These are phyloP conservation scores for Oenanthe javanica DNA, from an alignment of 140 eudicot genomes.

Conservation along the genomic window DNA sequence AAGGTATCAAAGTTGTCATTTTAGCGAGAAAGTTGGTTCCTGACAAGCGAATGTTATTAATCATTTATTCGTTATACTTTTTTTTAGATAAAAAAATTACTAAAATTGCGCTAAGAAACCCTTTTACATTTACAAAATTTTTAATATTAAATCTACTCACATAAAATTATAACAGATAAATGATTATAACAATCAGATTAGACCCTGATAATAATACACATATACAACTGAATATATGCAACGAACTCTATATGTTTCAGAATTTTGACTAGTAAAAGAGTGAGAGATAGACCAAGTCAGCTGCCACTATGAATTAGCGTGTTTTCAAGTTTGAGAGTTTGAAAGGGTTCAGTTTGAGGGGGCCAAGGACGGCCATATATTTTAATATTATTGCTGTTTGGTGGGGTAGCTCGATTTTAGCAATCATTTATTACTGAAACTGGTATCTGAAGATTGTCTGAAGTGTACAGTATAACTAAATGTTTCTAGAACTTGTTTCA, in stretches of 20 bases:
- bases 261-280: background rate
- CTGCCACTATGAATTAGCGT: background rate
- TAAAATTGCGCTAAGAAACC: too few species aligned
- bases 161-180: too few species aligned
- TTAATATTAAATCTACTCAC: too few species aligned
- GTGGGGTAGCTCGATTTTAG: background rate
- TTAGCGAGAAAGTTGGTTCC: background rate
- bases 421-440: background rate
- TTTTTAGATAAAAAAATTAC: too few species aligned
- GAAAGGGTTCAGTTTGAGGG: background rate
- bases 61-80: too few species aligned
- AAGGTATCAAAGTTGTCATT: background rate
- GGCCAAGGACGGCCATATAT: constrained; percentile 8
- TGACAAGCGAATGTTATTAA: too few species aligned
- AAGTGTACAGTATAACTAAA: too few species aligned
- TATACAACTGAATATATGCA: too few species aligned
- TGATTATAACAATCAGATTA: too few species aligned
- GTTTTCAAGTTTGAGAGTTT: background rate
- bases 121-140: too few species aligned
- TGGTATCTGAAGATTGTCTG: background rate
- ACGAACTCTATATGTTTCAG: background rate
- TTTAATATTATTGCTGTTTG: background rate
- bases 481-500: too few species aligned
- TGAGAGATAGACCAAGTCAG: constrained; percentile 5
- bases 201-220: too few species aligned